Evolutionary conservation across 164 flowering plant genomes (phyloP), one percentile per base, ranked within the genome.

Genomic region (Umbilicus rupestris): DNA sequence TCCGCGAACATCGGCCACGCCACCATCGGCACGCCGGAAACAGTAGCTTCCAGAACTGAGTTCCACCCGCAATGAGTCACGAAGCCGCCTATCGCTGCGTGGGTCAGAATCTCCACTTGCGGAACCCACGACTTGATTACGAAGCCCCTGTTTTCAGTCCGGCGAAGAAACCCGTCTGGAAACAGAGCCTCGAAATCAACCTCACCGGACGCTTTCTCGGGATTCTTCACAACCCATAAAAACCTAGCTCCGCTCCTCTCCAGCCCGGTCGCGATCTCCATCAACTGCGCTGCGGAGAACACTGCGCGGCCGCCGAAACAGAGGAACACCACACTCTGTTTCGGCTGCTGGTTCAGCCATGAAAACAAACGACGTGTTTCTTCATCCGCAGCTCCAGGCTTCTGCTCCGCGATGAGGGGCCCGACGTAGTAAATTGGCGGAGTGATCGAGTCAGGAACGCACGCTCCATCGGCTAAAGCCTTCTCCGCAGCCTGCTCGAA

Each of bases 71-170:
- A 72, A 49, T 78, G 78, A 12, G 68, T 70, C 69, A 78, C 80
- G 47, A 62, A 68, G 24, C 71, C 76, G 10, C 81, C 78, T 7
- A 73, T 74, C 10, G 81, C 64, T 0, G 28, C 37, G 7, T 78
- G 78, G 12, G 24, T 67, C 72, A 75, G 33, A 29, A 78, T 71
- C 16, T 64, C 71, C 37, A 66, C 77, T 55, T 78, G 81, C 0
- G 81, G 78, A 1, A 77, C 86, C 86, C 86, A 82, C 2, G 68
- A 42, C 69, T 74, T 75, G 42, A 82, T 76, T 73, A 82, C 79
- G 1, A 77, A 29, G 1, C 86, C 84, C 63, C 72, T 73, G 1
- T 60, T 78, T n/a, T 64, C 73, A 31, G 82, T 80, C 17, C 84
- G 29, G 3, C 68, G 74, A 66, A 80, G 28, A 52, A 82, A 82